These are phyloP conservation scores for Gossypium stocksii DNA, from an alignment of 345 rosid species.

Conservation along the genomic window DNA sequence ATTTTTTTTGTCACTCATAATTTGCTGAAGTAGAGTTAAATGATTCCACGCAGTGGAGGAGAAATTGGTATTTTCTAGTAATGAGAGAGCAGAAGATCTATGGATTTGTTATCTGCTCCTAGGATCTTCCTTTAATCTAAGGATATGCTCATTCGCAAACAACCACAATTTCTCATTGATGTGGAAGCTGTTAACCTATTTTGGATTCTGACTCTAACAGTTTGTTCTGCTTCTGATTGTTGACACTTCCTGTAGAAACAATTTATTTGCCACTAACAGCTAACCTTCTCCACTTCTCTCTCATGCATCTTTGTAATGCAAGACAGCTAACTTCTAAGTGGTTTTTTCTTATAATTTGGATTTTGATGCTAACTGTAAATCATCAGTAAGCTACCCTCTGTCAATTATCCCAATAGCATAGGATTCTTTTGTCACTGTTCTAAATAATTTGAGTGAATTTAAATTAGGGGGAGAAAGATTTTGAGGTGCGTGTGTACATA, in stretches of 20 bases:
- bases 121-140: not conserved
- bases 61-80: not conserved
- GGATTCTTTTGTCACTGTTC: not conserved
- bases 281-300: not conserved
- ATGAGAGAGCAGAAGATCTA: constrained; percentile 1
- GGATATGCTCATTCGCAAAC: not conserved
- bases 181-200: not conserved
- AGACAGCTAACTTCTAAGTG: not conserved
- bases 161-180: not conserved
- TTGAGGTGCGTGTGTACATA: constrained; percentile 38
- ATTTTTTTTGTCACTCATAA: not conserved
- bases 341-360: not conserved
- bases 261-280: not conserved
- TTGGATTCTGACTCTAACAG: not conserved
- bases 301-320: not conserved
- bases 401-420: not conserved
- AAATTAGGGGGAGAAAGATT: constrained; percentile 27
- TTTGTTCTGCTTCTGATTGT: not conserved
- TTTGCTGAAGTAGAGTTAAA: constrained; percentile 2
- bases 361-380: not conserved
- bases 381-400: not conserved
- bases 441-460: not conserved
- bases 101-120: not conserved
- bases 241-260: not conserved
- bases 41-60: not conserved